Base-by-base conservation (phyloP, 1,139 yeast genomes). In the Scheffersomyces stambukii region DNA sequence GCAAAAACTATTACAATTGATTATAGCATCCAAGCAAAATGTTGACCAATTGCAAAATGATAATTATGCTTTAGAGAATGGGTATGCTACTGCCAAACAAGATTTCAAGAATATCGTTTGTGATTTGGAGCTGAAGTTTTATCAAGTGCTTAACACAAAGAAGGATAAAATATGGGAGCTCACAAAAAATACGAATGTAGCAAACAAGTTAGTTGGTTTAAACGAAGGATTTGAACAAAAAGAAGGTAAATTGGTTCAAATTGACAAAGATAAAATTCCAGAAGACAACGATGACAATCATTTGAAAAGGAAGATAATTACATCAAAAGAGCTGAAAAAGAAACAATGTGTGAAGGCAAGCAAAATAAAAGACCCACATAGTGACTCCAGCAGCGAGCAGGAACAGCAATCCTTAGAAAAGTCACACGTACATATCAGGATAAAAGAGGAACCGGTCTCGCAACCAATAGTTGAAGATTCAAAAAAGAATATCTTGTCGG, bases 81-180 rank as follows among this genome's bases (percentile, higher is more conserved):
- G 45, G 24, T 42, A 46, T 19, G 43, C 41, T 13, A 35, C 32
- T 13, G 38, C 48, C 30, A 46, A 43, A 20, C 25, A 25, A 5
- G 63, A 64, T 24, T 56, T 57, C 35, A 34, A 50, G 10, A 21
- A 22, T 11, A 54, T 66, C 4, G 37, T 59, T 3, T 35, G 43
- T 2, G 71, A 67, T 40, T 31, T 65, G 19, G 61, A 63, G 34
- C 50, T 45, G 32, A 60, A 63, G 38, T 64, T 64, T 30, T 58
- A 57, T 35, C 59, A 52, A 29, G 54, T 62, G 5, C 44, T 67
- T 25, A 54, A 57, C 31, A 37, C 59, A 15, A 67, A 67, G 39
- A 63, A 64, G 38, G 54, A 51, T 29, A 50, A 42, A 36, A 66
- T 66, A 7, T 52, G 63, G 45, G 51, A 61, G 32, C 44, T 66